Base-by-base conservation (phyloP, 306 rosid species). In the Trifolium pratense region DNA sequence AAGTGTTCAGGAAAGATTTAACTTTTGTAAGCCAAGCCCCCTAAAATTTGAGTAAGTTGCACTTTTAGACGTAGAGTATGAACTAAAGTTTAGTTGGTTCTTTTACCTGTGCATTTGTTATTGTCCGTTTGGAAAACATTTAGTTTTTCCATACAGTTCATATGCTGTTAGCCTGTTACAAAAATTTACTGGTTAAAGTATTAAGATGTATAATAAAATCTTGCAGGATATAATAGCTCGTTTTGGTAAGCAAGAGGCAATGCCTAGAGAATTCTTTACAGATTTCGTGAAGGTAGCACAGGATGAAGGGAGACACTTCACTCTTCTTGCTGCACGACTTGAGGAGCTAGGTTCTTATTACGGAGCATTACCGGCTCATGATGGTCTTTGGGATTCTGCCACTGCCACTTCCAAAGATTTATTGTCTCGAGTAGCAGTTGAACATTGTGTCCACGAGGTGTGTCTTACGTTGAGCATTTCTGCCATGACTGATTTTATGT, bases 311-410 rank as follows among this genome's bases (percentile, higher is more conserved):
- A 73, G 90, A 13, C 97, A 89, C 78, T 91, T 93, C 84, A 85
- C 85, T 59, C 96, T 91, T 37, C 91, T 91, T 25, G 93, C 91
- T 14, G 70, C 92, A 3, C 77, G 91, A 39, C 96, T 89, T 37
- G 80, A 84, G 86, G 87, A 88, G 86, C 81, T 93, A 43, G 91
- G 94, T 45, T 91, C 94, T 52, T 84, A 70, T 59, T 93, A 89
- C 65, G 97, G 97, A 74, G 93, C 96, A 34, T 84, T 89, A 51
- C 89, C 92, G 0, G 92, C 86, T 63, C 97, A 93, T 21, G 97
- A 89, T 66, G 97, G 98, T 64, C 93, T 89, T 15, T 91, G 96
- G 96, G 96, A 86, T 81, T 91, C 98, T 56, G 97, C 98, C 74
- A 73, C 57, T 31, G 89, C 92, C 46, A 93, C 97, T 42, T 86